Evolutionary conservation across 1,284 basidiomycete genomes (phyloP).

Genomic region (Rugosomyces carneus): DNA sequence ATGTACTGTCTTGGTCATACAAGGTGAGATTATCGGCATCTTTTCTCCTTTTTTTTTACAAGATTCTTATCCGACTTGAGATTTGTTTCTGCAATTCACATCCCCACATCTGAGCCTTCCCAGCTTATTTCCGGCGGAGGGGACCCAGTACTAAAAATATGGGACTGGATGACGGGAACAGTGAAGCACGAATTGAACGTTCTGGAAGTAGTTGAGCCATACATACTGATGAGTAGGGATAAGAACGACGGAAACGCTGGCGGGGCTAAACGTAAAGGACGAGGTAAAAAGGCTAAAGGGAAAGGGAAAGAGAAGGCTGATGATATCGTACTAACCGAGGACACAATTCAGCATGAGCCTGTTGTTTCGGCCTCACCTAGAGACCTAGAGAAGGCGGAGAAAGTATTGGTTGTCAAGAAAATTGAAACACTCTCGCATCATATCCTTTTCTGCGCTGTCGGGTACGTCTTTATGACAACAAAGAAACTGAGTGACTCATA

Average conservation of each 20-base stretch:
- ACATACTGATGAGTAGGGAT: conserved; percentile 41
- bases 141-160: conserved; percentile 70
- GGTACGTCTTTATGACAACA: conserved; percentile 40
- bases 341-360: conserved; percentile 11
- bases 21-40: conserved; percentile 45
- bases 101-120: conserved; percentile 45
- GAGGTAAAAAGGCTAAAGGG: conserved; percentile 20
- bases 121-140: conserved; percentile 83
- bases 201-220: conserved; percentile 49
- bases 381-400: conserved; percentile 16
- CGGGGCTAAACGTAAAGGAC: conserved; percentile 15
- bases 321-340: conserved; percentile 13
- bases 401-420: conserved; percentile 48
- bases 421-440: conserved; percentile 38
- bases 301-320: conserved; percentile 22
- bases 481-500: neutral
- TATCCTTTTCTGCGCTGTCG: conserved; percentile 61
- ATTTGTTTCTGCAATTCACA: conserved; percentile 77
- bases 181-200: conserved; percentile 51
- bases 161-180: conserved; percentile 70
- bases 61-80: conserved; percentile 31
- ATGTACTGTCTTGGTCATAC: conserved; percentile 79
- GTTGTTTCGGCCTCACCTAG: conserved; percentile 12
- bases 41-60: neutral
- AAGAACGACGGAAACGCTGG: conserved; percentile 31